These are phyloP conservation scores for Ramularia collo-cygni DNA, from an alignment of 2,329 filamentous ascomycete species.

Conservation along the genomic window DNA sequence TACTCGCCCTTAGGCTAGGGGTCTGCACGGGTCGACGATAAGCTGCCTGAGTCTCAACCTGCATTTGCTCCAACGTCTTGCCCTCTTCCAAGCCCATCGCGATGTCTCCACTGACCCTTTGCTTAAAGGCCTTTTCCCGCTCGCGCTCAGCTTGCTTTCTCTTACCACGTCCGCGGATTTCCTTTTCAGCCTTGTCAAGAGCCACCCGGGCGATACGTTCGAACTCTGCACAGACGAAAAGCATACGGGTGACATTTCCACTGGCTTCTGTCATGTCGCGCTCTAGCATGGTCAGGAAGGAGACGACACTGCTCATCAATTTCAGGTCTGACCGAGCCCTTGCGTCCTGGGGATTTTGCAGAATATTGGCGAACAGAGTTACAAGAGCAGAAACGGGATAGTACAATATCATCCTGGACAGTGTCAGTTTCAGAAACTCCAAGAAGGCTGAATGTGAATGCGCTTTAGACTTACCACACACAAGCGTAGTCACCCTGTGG, in stretches of 20 bases:
- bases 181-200: conserved; percentile 84
- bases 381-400: conserved; percentile 94
- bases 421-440: neutral
- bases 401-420: conserved; percentile 75
- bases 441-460: too few relatives aligned
- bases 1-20: conserved; percentile 24
- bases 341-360: conserved; percentile 89
- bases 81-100: conserved; percentile 27
- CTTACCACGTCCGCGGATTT: conserved; percentile 72
- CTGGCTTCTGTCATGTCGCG: conserved; percentile 57
- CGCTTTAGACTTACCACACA: conserved; percentile 87
- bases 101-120: conserved; percentile 19
- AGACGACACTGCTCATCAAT: conserved; percentile 88
- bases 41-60: conserved; percentile 29
- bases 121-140: conserved; percentile 26
- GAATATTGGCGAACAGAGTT: conserved; percentile 89
- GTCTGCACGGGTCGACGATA: conserved; percentile 30
- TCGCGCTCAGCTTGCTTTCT: conserved; percentile 63
- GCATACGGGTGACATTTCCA: conserved; percentile 86
- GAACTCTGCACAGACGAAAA: conserved; percentile 91
- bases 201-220: conserved; percentile 87
- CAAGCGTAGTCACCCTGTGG: conserved; percentile 91
- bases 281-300: conserved; percentile 82
- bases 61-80: conserved; percentile 30
- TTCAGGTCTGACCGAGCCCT: conserved; percentile 82